These are phyloP conservation scores for Aspergillus affinis DNA, from an alignment of 495 filamentous ascomycete genomes.

Conservation along the genomic window DNA sequence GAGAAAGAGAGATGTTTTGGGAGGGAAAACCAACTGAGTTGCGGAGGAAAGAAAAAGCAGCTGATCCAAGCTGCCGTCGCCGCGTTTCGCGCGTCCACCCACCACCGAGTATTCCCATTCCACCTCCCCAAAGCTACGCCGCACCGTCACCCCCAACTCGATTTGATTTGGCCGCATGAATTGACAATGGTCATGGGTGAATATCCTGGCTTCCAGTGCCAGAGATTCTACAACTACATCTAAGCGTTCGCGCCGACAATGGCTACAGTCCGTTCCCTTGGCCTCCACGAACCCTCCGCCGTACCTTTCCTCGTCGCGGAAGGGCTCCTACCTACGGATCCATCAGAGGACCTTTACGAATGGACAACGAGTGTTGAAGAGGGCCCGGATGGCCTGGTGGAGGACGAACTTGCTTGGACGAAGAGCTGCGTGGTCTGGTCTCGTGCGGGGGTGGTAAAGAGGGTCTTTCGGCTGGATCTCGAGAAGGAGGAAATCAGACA, in stretches of 20 bases:
- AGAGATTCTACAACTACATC: constrained; percentile 21
- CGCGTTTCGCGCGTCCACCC: constrained; percentile 25
- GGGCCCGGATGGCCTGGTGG: constrained; percentile 43
- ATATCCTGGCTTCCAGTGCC: constrained; percentile 22
- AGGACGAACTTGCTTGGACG: constrained; percentile 88
- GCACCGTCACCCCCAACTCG: constrained; percentile 1
- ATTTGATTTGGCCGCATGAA: background rate
- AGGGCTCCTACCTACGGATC: constrained; percentile 68
- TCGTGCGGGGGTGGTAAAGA: constrained; percentile 77
- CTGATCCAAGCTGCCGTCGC: constrained; percentile 7
- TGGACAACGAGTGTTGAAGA: constrained; percentile 62
- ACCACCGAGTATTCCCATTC: constrained; percentile 5
- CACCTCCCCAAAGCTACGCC: background rate
- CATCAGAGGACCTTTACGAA: constrained; percentile 62
- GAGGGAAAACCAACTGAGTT: constrained; percentile 2
- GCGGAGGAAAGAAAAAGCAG: background rate
- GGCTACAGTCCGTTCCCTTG: constrained; percentile 85
- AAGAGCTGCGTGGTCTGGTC: constrained; percentile 88
- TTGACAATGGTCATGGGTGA: constrained; percentile 20
- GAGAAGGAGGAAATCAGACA: constrained; percentile 83
- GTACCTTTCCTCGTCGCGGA: constrained; percentile 83
- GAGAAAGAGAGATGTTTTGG: background rate
- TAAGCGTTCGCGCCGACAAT: constrained; percentile 50
- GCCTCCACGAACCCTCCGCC: constrained; percentile 80
- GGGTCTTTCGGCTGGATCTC: constrained; percentile 80